phyloP scores from a whole-genome alignment of 495 filamentous ascomycete species.

The Beverwykella pulmonaria region DNA sequence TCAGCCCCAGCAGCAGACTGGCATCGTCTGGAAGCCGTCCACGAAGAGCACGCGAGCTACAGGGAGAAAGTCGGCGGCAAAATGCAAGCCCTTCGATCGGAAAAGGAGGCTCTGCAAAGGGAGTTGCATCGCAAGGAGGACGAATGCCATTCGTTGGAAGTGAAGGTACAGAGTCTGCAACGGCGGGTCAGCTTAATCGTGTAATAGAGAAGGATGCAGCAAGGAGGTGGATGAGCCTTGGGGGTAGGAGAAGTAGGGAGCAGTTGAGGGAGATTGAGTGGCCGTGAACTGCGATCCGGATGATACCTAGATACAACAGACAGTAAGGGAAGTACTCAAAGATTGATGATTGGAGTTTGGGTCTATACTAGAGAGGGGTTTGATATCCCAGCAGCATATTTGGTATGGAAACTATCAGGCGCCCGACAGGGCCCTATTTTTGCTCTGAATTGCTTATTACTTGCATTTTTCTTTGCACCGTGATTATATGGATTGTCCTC shows the following conservation, averaged over 20 bases:
- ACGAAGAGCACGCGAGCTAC: conserved; percentile 35
- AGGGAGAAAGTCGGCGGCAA: conserved; percentile 36
- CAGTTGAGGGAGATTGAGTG: conserved; percentile 26
- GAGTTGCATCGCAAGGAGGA: conserved; percentile 41
- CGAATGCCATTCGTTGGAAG: conserved; percentile 36
- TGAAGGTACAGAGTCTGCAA: conserved; percentile 36
- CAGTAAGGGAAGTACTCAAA: neutral
- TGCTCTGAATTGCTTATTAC: no score
- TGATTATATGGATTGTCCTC: no score
- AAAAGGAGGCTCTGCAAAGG: conserved; percentile 39
- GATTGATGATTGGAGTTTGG: conserved; percentile 10
- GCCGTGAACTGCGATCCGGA: neutral
- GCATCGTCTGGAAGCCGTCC: conserved; percentile 33
- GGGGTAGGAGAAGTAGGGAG: conserved; percentile 12
- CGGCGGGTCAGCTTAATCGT: conserved; percentile 22
- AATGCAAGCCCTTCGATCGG: conserved; percentile 35
- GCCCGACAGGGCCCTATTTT: neutral
- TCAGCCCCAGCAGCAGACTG: conserved; percentile 2
- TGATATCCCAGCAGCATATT: conserved; percentile 26
- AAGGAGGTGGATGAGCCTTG: conserved; percentile 17
- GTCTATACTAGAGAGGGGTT: conserved; percentile 21
- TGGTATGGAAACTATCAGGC: conserved; percentile 19
- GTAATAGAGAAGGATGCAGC: neutral
- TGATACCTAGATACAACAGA: neutral
- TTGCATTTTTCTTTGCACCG: neutral